Percentiles rank a stretch among this genome's conserved stretches.
Evolutionary conservation across 495 filamentous ascomycete genomes (phyloP).

Genomic region (Penicillium tannophilum): DNA sequence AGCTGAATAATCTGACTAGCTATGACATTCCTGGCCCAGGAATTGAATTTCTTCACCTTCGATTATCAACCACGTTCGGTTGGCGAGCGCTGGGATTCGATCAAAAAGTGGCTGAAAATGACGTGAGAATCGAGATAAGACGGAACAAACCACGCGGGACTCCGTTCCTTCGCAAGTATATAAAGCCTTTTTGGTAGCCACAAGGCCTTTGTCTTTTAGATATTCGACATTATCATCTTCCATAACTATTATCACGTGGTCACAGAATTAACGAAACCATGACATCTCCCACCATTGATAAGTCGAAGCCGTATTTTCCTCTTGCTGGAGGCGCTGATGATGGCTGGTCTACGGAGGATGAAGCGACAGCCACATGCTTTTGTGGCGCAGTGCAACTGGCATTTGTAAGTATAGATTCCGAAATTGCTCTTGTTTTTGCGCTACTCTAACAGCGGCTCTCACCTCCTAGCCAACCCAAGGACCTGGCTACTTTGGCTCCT

Average conservation of each 20-base stretch:
- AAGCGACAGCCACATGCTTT: conserved; percentile 14
- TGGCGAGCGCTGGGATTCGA: not conserved
- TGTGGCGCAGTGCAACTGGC: conserved; percentile 9
- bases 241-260: not conserved
- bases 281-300: not conserved
- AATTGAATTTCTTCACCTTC: not conserved
- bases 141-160: not conserved
- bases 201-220: not conserved
- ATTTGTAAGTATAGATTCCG: conserved; percentile 2
- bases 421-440: not conserved
- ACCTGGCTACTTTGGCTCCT: conserved; percentile 49
- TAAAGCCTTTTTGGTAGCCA: not conserved
- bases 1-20: too few relatives aligned
- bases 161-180: not conserved
- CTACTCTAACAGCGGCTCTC: conserved; percentile 11
- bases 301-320: conserved; percentile 9
- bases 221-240: not conserved
- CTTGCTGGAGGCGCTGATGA: conserved; percentile 7
- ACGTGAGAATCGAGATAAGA: not conserved
- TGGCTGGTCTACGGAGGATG: conserved; percentile 11
- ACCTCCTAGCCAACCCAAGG: conserved; percentile 37
- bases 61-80: not conserved
- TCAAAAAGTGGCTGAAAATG: not conserved
- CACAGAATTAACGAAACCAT: not conserved
- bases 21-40: too few relatives aligned